phyloP scores from a whole-genome alignment of 2,329 filamentous ascomycete genomes.

The Colletotrichum sp. region DNA sequence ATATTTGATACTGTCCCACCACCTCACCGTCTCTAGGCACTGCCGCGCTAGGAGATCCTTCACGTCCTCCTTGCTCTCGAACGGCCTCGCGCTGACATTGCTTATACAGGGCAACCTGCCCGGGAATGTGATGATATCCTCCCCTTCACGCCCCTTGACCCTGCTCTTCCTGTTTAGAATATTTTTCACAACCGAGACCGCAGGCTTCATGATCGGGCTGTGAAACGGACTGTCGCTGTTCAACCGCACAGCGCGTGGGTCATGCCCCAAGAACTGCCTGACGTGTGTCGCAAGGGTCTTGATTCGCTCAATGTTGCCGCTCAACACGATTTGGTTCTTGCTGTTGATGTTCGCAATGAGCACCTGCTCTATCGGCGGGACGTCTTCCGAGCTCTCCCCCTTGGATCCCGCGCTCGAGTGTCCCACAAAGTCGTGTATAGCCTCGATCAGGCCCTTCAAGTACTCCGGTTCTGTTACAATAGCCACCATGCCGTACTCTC shows the following conservation, averaged over 20 bases:
- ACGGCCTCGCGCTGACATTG: conserved; percentile 84
- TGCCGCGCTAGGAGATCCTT: conserved; percentile 81
- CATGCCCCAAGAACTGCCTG: conserved; percentile 87
- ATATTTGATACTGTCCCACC: conserved; percentile 94
- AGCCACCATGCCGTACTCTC: conserved; percentile 93
- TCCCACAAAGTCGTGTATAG: conserved; percentile 81
- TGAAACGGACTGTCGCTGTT: conserved; percentile 92
- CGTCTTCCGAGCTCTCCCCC: conserved; percentile 69
- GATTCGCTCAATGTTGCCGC: conserved; percentile 84
- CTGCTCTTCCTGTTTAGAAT: conserved; percentile 67
- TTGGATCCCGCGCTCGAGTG: conserved; percentile 69
- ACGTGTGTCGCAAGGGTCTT: conserved; percentile 83
- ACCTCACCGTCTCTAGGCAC: conserved; percentile 89
- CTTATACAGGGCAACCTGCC: conserved; percentile 79
- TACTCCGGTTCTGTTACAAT: conserved; percentile 86
- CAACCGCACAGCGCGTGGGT: conserved; percentile 84
- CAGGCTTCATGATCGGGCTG: conserved; percentile 89
- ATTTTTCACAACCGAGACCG: conserved; percentile 73
- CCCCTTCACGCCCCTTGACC: conserved; percentile 54
- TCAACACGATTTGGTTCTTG: conserved; percentile 95
- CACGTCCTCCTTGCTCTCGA: conserved; percentile 73
- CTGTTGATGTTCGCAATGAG: conserved; percentile 93
- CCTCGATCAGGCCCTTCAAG: conserved; percentile 70
- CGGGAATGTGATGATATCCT: conserved; percentile 77
- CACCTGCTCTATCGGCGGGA: conserved; percentile 84